Evolutionary conservation across 371 early-diverging fungal genomes (phyloP), one percentile per base, ranked within the genome.

Genomic region (Batkoa obscura): DNA sequence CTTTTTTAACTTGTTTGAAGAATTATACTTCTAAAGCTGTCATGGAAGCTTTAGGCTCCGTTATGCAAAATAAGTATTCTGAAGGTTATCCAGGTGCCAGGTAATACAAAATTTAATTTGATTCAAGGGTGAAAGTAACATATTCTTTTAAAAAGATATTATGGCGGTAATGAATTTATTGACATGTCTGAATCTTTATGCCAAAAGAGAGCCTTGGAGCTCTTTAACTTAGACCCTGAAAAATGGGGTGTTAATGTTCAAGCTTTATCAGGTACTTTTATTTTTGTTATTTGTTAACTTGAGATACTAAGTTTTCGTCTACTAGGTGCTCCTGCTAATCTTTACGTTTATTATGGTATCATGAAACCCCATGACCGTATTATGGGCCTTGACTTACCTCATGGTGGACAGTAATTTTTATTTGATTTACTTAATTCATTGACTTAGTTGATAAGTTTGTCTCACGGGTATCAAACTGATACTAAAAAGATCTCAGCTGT

Each of bases 191-290:
- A 99, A 71, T 65, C 59, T 50, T 75, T 98, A 35, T 99, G 99
- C 73, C 96, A 92, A 67, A 71, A 86, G 67, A 83, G 99, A 58
- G 99, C 99, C 33, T 75, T 99, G 41, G 86, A 88, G 64, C 83
- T 94, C 13, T 99, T 95, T 68, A 67, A 74, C 50, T 72, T 99
- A 47, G 83, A 90, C 65, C 71, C 73, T n/a, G 75, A 72, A 36
- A 76, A 86, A 61, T 99, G 99, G 99, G 99, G 98, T 60, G 98
- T 96, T 54, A 98, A 98, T 66, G 99, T 99, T 39, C 99, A 99
- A 68, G 61, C 97, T 23, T 76, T 95, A 48, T 98, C 98, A 32
- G 98, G 86, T 70, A 73, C n/a, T 23, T 23, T 23, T 23, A 23
- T 23, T 23, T 35, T 15, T 32, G 38, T 46, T 30, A 45, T 4